phyloP scores from a whole-genome alignment of 331 rosid species.

The Rosa hybrid region DNA sequence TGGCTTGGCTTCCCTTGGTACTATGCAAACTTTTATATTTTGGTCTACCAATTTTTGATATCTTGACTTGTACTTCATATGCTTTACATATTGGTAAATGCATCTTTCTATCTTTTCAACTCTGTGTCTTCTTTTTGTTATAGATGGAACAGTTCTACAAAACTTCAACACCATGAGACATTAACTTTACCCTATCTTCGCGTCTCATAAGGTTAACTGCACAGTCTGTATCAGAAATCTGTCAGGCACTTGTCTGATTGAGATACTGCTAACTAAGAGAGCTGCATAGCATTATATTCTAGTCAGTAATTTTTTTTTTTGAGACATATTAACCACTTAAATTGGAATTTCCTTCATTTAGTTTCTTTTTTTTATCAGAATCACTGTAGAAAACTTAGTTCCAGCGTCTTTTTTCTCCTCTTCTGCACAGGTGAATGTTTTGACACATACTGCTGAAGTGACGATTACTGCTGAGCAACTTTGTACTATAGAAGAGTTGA shows the following conservation, averaged over 20 bases:
- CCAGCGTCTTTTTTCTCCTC: too few relatives aligned
- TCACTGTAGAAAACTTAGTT: not conserved
- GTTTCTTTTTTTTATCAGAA: not conserved
- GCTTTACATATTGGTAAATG: not conserved
- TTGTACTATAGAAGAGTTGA: constrained; percentile 23
- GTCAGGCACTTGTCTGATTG: too few relatives aligned
- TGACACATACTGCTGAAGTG: constrained; percentile 43
- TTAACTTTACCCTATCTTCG: not conserved
- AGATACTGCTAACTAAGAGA: too few relatives aligned
- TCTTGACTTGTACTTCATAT: not conserved
- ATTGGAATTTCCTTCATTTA: too few relatives aligned
- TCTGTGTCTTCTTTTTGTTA: not conserved
- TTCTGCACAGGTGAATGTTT: constrained; percentile 40
- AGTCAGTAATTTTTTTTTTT: too few relatives aligned
- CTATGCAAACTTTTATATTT: not conserved
- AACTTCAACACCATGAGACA: not conserved
- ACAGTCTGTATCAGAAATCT: too few relatives aligned
- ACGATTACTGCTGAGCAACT: constrained; percentile 22
- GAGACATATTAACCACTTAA: too few relatives aligned
- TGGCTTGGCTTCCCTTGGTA: not conserved
- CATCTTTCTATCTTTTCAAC: not conserved
- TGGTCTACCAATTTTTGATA: not conserved
- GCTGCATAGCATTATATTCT: too few relatives aligned
- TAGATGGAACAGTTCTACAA: not conserved
- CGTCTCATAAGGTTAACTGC: too few relatives aligned